Evolutionary conservation across 331 rosid genomes (phyloP).

Genomic region (Acacia pycnantha): DNA sequence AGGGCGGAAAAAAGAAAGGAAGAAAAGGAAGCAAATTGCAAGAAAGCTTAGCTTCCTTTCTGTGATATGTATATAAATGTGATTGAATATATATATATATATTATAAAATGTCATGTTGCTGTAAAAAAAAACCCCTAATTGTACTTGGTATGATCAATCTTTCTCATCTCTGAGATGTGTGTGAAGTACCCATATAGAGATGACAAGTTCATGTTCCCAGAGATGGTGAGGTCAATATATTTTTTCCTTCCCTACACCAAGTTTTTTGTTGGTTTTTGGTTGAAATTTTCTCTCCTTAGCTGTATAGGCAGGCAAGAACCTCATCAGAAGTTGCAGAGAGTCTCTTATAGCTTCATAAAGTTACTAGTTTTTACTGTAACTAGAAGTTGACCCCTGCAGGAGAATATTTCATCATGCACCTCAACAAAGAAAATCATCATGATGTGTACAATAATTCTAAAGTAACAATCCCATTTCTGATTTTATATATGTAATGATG

Average conservation of each 20-base stretch:
- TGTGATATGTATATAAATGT: neutral
- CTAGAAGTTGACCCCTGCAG: neutral
- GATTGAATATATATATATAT: neutral
- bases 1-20: neutral
- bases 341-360: neutral
- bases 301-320: neutral
- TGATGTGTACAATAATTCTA: neutral
- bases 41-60: neutral
- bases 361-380: neutral
- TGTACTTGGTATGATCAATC: neutral
- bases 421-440: neutral
- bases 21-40: slow-evolving; percentile 20
- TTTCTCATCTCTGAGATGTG: neutral
- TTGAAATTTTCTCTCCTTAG: neutral
- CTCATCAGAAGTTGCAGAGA: neutral
- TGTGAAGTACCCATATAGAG: neutral
- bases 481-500: neutral
- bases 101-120: neutral
- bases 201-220: neutral
- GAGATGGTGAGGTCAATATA: slow-evolving; percentile 5
- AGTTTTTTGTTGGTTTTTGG: neutral
- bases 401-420: neutral
- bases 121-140: neutral
- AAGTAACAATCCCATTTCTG: neutral
- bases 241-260: neutral